These are phyloP conservation scores for Streptanthus diversifolius DNA, from an alignment of 345 rosid species.

Conservation along the genomic window DNA sequence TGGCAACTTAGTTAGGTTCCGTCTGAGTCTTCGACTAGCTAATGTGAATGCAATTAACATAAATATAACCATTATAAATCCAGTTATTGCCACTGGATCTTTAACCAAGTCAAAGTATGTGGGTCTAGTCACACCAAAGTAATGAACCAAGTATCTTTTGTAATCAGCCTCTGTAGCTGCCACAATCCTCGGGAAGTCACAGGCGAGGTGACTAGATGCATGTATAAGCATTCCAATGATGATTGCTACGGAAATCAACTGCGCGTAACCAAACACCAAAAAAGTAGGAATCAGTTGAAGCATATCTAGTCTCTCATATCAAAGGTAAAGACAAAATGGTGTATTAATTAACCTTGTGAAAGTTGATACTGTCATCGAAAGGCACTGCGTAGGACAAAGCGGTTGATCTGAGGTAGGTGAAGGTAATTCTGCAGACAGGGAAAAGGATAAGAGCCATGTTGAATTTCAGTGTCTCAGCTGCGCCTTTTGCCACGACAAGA, in stretches of 20 bases:
- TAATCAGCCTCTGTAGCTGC: conserved; percentile 36
- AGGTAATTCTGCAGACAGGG: conserved; percentile 82
- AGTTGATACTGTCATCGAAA: conserved; percentile 85
- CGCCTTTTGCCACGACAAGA: conserved; percentile 81
- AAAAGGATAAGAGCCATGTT: conserved; percentile 94
- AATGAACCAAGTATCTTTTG: conserved; percentile 20
- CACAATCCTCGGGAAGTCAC: conserved; percentile 82
- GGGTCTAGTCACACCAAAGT: conserved; percentile 62
- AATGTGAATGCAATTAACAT: conserved; percentile 81
- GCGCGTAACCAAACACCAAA: not conserved
- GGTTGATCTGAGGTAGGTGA: conserved; percentile 90
- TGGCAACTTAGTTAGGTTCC: conserved; percentile 69
- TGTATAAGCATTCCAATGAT: conserved; percentile 65
- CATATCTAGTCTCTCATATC: not conserved
- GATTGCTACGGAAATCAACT: conserved; percentile 32
- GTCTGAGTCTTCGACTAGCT: conserved; percentile 78
- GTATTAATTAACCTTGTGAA: conserved; percentile 65
- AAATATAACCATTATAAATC: conserved; percentile 64
- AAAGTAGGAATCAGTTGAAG: not conserved
- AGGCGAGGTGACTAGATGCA: conserved; percentile 74
- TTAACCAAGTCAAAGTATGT: conserved; percentile 61
- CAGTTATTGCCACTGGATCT: conserved; percentile 74
- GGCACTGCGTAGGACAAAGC: conserved; percentile 63
- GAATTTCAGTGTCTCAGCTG: conserved; percentile 86
- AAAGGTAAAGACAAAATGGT: not conserved